phyloP scores from a whole-genome alignment of 805 yeast genomes.

The Ogataea chonburiensis region DNA sequence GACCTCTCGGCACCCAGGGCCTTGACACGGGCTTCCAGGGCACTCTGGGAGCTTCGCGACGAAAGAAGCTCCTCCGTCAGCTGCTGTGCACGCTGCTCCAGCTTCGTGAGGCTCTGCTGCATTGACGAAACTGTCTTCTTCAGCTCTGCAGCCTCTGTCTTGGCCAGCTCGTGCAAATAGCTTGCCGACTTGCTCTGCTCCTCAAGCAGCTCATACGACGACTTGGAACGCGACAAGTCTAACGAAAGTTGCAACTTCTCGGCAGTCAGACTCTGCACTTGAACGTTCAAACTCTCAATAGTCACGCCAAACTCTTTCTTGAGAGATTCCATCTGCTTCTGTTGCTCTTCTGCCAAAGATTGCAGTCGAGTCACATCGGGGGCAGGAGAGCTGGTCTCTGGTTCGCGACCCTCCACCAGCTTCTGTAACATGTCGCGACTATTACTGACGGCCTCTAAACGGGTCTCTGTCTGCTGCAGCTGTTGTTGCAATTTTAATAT shows the following conservation, averaged over 20 bases:
- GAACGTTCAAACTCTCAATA: conserved; percentile 47
- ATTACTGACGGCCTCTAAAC: conserved; percentile 51
- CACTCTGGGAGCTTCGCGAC: conserved; percentile 45
- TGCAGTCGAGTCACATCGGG: conserved; percentile 14
- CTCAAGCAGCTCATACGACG: conserved; percentile 51
- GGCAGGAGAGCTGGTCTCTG: conserved; percentile 2
- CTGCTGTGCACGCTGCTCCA: conserved; percentile 48
- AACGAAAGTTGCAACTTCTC: conserved; percentile 49
- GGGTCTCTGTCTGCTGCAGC: conserved; percentile 48
- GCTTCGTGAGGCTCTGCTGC: conserved; percentile 43
- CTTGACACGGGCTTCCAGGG: conserved; percentile 43
- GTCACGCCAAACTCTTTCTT: conserved; percentile 43
- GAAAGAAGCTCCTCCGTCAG: conserved; percentile 56
- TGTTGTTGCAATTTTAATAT: conserved; percentile 61
- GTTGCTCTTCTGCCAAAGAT: conserved; percentile 28
- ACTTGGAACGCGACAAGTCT: conserved; percentile 51
- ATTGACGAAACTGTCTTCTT: conserved; percentile 38
- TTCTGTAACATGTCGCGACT: conserved; percentile 66
- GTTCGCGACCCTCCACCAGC: conserved; percentile 27
- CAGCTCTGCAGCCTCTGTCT: conserved; percentile 46
- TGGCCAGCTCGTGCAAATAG: conserved; percentile 40
- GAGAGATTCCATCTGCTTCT: conserved; percentile 39
- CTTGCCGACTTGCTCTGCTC: conserved; percentile 48
- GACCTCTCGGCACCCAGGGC: conserved; percentile 55
- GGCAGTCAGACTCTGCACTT: conserved; percentile 38